Base-by-base conservation (phyloP, 495 filamentous ascomycete species). In the Penicillium antarcticum region DNA sequence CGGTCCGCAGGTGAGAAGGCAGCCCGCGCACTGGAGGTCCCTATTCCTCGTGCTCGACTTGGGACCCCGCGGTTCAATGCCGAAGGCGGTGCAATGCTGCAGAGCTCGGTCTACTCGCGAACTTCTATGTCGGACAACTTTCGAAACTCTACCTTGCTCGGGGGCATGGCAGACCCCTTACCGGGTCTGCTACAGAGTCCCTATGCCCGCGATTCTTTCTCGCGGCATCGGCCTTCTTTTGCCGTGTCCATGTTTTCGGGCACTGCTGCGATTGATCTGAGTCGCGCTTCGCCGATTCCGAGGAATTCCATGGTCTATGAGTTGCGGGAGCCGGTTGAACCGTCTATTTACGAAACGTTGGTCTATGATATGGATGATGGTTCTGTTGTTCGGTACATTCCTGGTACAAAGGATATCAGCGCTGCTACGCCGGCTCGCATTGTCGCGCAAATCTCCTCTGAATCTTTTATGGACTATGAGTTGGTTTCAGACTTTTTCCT, bases 401-500 rank as follows among this genome's bases (percentile, higher is more conserved):
- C 81, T 3, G 73, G 74, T 11, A 83, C 81, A 12, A 83, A 86
- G 34, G 81, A 88, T 46, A 92, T 98, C 23, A 85, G 81, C 31
- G 94, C 95, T 41, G 94, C 95, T 13, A 96, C 91, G 0, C 91
- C 92, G 2, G 87, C 91, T 8, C 85, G 95, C 11, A 82, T 99
- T 31, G 89, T 99, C 39, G 92, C 92, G n/a, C 90, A 99, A 67
- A 95, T 99, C 51, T 97, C 94, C 4, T 97, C 95, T 14, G 89
- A 92, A 16, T 87, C 83, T 42, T 97, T 97, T 66, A 81, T 99
- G 53, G 94, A 99, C 66, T 99, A 99, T 68, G 92, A 97, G 63
- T 80, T 99, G 5, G 80, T 99, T 1, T 97, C 95, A 0, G 94
- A 97, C 68, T 99, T 99, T 74, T 99, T 99, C 61, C 83, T 98